phyloP scores from a whole-genome alignment of 23 red algal genomes.

The Chondrus crispus region DNA sequence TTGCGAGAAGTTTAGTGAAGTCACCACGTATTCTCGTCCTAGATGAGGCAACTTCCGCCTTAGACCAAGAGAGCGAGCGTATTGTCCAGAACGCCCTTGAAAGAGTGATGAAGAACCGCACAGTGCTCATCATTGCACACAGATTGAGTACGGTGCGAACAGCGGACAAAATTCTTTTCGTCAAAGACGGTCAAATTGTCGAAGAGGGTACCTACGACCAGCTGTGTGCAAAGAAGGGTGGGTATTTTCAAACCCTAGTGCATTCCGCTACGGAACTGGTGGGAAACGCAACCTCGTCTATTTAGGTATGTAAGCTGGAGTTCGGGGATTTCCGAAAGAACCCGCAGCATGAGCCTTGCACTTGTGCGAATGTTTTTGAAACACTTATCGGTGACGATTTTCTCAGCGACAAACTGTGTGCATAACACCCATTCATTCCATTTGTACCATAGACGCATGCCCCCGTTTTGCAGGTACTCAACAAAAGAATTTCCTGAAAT shows the following conservation, averaged over 20 bases:
- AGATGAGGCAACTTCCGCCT: slow-evolving; percentile 88
- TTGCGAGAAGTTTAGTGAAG: slow-evolving; percentile 68
- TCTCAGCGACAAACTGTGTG: too few species aligned
- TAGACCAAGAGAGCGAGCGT: slow-evolving; percentile 87
- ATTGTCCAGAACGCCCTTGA: slow-evolving; percentile 82
- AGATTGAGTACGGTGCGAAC: slow-evolving; percentile 77
- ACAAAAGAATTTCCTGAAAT: too few species aligned
- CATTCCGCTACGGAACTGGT: slow-evolving; percentile 23
- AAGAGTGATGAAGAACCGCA: slow-evolving; percentile 66
- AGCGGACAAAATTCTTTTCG: slow-evolving; percentile 78
- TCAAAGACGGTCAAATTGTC: slow-evolving; percentile 71
- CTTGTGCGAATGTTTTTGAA: too few species aligned
- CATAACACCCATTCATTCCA: too few species aligned
- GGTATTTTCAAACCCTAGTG: slow-evolving; percentile 74
- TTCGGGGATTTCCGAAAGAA: too few species aligned
- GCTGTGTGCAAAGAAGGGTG: slow-evolving; percentile 45
- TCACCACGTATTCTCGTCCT: slow-evolving; percentile 76
- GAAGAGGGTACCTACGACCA: slow-evolving; percentile 80
- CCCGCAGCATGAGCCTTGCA: too few species aligned
- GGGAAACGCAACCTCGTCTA: not conserved
- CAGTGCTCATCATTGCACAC: slow-evolving; percentile 90
- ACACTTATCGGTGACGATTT: too few species aligned
- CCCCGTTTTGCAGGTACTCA: too few species aligned
- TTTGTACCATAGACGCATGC: too few species aligned
- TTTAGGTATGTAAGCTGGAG: too few species aligned